Conservation (phyloP, 495 filamentous ascomycete species). For the Beverwykella pulmonaria region DNA sequence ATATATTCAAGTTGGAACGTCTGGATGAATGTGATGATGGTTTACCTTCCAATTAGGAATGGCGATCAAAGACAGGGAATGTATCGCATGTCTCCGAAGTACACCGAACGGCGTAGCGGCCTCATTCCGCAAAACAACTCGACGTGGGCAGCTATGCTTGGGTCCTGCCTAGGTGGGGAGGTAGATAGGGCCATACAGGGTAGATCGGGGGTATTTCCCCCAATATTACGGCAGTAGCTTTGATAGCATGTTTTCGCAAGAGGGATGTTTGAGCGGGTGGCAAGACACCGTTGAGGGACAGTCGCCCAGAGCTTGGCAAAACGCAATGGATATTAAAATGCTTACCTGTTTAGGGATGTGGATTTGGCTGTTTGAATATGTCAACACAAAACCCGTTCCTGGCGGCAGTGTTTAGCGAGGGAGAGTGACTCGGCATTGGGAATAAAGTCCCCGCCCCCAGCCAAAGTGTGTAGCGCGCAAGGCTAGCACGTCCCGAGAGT, state of each 20-base stretch:
- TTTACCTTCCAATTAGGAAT: constrained; percentile 33
- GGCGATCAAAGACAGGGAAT: neutral
- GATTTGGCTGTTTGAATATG: constrained; percentile 2
- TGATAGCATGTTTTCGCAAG: constrained; percentile 15
- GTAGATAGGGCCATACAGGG: constrained; percentile 5
- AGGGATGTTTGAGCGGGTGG: constrained; percentile 1
- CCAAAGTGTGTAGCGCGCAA: too few species aligned
- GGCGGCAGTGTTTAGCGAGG: neutral
- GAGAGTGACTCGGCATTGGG: constrained; percentile 11
- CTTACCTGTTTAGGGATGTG: constrained; percentile 31
- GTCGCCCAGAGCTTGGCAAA: constrained; percentile 13
- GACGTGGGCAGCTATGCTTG: constrained; percentile 28
- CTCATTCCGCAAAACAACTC: constrained; percentile 8
- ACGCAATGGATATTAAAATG: constrained; percentile 23
- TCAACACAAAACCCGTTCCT: constrained; percentile 7
- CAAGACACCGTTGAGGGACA: neutral
- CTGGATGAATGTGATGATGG: neutral
- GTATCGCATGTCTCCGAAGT: constrained; percentile 25
- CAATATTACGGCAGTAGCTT: constrained; percentile 18
- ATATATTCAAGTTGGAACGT: constrained; percentile 21
- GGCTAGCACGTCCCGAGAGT: too few species aligned
- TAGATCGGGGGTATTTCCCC: constrained; percentile 7
- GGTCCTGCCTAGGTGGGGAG: constrained; percentile 23
- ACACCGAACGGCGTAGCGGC: neutral
- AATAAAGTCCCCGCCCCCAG: too few species aligned